Conservation (phyloP, 495 filamentous ascomycete species). For the Trichoderma parareesei region DNA sequence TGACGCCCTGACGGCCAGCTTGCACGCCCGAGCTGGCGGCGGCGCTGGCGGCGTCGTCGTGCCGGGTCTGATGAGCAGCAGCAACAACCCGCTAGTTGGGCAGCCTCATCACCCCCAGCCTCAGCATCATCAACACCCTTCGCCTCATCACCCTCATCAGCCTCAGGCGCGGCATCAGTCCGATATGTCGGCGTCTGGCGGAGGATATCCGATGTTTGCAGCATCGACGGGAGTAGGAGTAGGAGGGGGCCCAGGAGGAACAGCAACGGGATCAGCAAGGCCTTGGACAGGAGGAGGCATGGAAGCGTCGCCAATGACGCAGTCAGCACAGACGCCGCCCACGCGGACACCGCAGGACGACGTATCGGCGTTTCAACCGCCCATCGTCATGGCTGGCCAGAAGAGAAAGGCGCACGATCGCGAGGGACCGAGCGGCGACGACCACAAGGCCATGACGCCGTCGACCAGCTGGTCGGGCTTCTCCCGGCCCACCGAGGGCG, state of each 20-base stretch:
- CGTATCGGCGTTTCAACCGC: not conserved
- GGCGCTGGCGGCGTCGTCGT: conserved; percentile 16
- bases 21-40: conserved; percentile 46
- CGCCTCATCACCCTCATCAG: not conserved
- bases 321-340: conserved; percentile 22
- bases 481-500: conserved; percentile 22
- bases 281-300: not conserved
- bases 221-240: too few species aligned
- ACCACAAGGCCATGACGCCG: conserved; percentile 10
- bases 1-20: conserved; percentile 71
- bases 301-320: conserved; percentile 3
- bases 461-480: conserved; percentile 6
- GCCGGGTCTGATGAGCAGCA: not conserved
- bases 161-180: not conserved
- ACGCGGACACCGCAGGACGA: conserved; percentile 13
- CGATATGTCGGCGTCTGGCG: not conserved
- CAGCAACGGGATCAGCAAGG: not conserved
- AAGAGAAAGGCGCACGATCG: conserved; percentile 39
- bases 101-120: not conserved
- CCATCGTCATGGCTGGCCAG: conserved; percentile 29
- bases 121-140: not conserved
- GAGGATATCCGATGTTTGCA: not conserved
- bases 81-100: not conserved
- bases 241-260: not conserved
- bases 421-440: conserved; percentile 14